Conservation (phyloP, 352 stramenopile species). For the Phytophthora agathidicida region DNA sequence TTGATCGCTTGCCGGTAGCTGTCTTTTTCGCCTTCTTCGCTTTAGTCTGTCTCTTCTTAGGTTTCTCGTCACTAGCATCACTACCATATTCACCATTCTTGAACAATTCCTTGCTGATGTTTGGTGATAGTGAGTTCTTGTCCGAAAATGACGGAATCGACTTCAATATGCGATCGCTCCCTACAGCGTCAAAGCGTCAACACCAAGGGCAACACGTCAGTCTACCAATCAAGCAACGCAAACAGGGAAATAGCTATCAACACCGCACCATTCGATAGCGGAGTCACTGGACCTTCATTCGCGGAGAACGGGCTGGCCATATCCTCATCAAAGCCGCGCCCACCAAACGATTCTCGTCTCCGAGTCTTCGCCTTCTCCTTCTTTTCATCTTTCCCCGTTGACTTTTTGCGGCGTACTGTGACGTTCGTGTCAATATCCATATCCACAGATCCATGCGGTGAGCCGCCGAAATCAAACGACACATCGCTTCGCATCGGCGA, state of each 20-base stretch:
- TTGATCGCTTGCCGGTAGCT: slow-evolving; percentile 19
- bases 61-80: slow-evolving; percentile 36
- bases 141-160: slow-evolving; percentile 64
- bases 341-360: slow-evolving; percentile 48
- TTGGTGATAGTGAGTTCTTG: slow-evolving; percentile 51
- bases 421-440: slow-evolving; percentile 32
- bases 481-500: slow-evolving; percentile 36
- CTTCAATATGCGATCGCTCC: slow-evolving; percentile 65
- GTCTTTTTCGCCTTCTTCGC: slow-evolving; percentile 35
- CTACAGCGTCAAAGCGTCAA: slow-evolving; percentile 24
- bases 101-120: slow-evolving; percentile 68
- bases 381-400: slow-evolving; percentile 14
- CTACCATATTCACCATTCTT: slow-evolving; percentile 34
- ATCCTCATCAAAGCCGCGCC: slow-evolving; percentile 52
- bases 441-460: slow-evolving; percentile 36
- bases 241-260: neutral
- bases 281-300: slow-evolving; percentile 64
- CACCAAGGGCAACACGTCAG: slow-evolving; percentile 7
- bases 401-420: slow-evolving; percentile 31
- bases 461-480: slow-evolving; percentile 52
- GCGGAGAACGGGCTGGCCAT: slow-evolving; percentile 63
- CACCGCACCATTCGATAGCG: slow-evolving; percentile 65
- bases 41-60: slow-evolving; percentile 38
- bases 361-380: slow-evolving; percentile 35
- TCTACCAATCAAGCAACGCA: neutral